Percentiles rank a stretch among this genome's conserved stretches.
Evolutionary conservation across 306 rosid genomes (phyloP).

Genomic region (Begonia fuchsioides): DNA sequence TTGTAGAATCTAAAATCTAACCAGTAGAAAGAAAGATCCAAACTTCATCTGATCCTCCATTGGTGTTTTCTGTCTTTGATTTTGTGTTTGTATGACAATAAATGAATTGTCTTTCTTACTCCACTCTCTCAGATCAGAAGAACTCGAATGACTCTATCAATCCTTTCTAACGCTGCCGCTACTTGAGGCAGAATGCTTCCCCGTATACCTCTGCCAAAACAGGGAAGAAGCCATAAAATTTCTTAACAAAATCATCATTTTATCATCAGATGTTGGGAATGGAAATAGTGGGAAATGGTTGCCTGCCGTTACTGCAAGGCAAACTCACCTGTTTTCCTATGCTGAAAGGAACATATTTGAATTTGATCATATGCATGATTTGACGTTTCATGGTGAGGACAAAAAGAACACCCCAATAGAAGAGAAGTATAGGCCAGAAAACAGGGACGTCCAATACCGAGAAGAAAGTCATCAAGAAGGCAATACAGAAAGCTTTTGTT

Average conservation of each 20-base stretch:
- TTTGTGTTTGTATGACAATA: not conserved
- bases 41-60: too few relatives aligned
- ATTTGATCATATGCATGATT: constrained; percentile 56
- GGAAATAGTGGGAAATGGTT: not conserved
- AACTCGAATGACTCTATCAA: constrained; percentile 15
- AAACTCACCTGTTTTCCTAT: constrained; percentile 42
- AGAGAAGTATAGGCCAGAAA: constrained; percentile 61
- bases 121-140: constrained; percentile 1
- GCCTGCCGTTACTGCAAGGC: not conserved
- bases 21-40: too few relatives aligned
- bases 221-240: not conserved
- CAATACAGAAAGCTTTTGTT: constrained; percentile 49
- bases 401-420: constrained; percentile 49
- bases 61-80: not conserved
- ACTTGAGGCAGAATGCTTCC: constrained; percentile 24
- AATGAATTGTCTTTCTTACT: not conserved
- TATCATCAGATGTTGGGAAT: not conserved
- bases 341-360: constrained; percentile 48
- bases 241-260: not conserved
- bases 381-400: constrained; percentile 69
- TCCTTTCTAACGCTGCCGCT: constrained; percentile 20
- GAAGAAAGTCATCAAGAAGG: constrained; percentile 50
- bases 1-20: too few relatives aligned
- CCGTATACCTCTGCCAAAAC: constrained; percentile 34
- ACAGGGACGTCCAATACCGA: constrained; percentile 51